Base-by-base conservation (phyloP, 2,329 filamentous ascomycete species). In the Chaetomium strumarium region DNA sequence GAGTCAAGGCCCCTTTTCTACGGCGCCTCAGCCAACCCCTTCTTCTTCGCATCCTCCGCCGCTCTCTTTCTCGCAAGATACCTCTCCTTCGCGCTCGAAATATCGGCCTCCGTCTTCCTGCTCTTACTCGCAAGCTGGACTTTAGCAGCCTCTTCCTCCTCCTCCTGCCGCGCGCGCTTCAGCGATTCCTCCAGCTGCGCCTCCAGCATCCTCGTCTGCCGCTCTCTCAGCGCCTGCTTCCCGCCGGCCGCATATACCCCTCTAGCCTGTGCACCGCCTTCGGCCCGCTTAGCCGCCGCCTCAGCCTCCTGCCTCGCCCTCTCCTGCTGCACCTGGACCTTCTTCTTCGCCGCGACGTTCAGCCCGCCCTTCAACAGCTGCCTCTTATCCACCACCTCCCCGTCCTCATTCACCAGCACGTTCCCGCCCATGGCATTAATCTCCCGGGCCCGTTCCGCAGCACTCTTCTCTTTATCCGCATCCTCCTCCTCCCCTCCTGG, bases 371-470 rank as follows among this genome's bases (percentile, higher is more conserved):
- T 78, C 7, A 95, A 77, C 9, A 93, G 73, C 66, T 93, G 84
- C n/a, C 88, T 77, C 73, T 90, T 92, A 66, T 95, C 88, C 24
- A 89, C 85, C 1, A 93, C 84, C 64, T 91, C 82, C 0, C 88
- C 88, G 37, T 93, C 88, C 56, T 93, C 88, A 62, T 92, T 92
- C 62, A 92, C 70, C 8, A 82, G 78, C 37, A 93, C 78, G 3
- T 74, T 72, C 0, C 71, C 83, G 57, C 73, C 81, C 56, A 75
- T 81, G 37, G 80, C 77, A 49, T 84, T 85, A 48, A 90, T 76
- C 62, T 88, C 84, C 44, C 73, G 76, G 5, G 85, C 85, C n/a
- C 83, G 63, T 33, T 90, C 80, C 2, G 78, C 78, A 16, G 84
- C 83, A 0, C 75, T 74, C 65, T 79, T 82, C 46, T 75, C 74